Evolutionary conservation across 805 yeast genomes (phyloP), one percentile per base, ranked within the genome.

Genomic region (Barnettozyma wickerhamii): DNA sequence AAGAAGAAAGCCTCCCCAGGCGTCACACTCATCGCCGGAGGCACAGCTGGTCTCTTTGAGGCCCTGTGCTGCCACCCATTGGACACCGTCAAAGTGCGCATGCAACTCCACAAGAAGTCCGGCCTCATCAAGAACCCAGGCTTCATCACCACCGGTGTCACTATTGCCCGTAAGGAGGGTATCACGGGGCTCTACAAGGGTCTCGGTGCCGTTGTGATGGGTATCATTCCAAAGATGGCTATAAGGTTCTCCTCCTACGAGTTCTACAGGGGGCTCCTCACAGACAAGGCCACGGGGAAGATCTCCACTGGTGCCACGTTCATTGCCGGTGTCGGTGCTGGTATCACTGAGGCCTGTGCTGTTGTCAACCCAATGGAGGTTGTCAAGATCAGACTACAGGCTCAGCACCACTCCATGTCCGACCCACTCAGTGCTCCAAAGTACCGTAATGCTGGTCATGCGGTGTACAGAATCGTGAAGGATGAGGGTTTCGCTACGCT

Each of bases 51-150:
- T 44, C 71, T 91, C 46, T 87, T 90, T 60, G 99, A 91, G 71
- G 99, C 98, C n/a, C 72, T 93, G 48, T 81, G 91, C 63, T 91
- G 99, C 63, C 99, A 91, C 64, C 98, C 98, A n/a, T 75, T 91
- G 54, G 99, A 91, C 62, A 91, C 99, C 30, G 86, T 91, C 62
- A 91, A 91, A 66, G 99, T 91, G 47, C 79, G 98, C 60, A 91
- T 91, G 98, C 98, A 91, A 65, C 74, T 91, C 55, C 82, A 84
- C 60, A 77, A 78, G 58, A 82, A 81, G 59, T 64, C 75, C 4
- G 78, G 83, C n/a, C 72, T 75, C 35, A 56, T 62, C 27, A 85
- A 83, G 60, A 81, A 89, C 17, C 93, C 95, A 4, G 97, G 98
- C 1, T 88, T 91, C 56, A 56, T 88, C 45, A 73, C 69, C 38